These are phyloP conservation scores for Rhizopogon rudus DNA, from an alignment of 768 basidiomycete species.

Conservation along the genomic window DNA sequence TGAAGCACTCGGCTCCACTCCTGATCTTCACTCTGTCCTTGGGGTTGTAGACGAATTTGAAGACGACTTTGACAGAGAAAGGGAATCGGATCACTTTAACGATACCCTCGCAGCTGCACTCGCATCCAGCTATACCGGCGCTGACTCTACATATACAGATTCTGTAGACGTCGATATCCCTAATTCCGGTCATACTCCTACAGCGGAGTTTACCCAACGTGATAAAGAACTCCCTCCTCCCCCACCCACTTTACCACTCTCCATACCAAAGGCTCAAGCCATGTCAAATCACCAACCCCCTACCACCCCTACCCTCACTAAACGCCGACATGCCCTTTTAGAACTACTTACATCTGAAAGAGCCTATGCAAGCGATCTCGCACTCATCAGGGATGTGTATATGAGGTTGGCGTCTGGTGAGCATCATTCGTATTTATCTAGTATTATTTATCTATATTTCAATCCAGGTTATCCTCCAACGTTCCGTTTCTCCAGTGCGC, in stretches of 20 bases:
- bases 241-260: conserved; percentile 10
- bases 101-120: background rate
- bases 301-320: conserved; percentile 42
- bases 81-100: background rate
- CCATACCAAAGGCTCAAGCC: background rate
- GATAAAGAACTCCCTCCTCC: conserved; percentile 28
- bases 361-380: conserved; percentile 80
- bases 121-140: background rate
- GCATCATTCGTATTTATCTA: conserved; percentile 15
- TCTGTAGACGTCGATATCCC: background rate
- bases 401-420: conserved; percentile 74
- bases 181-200: background rate
- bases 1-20: conserved; percentile 24
- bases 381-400: conserved; percentile 71
- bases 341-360: conserved; percentile 78
- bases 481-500: conserved; percentile 26
- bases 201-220: background rate
- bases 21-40: conserved; percentile 8
- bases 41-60: background rate
- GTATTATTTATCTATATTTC: conserved; percentile 4
- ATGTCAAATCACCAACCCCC: conserved; percentile 22
- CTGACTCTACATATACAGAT: background rate
- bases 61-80: background rate
- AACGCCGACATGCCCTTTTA: conserved; percentile 72
- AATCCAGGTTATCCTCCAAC: conserved; percentile 35